Conservation (phyloP, 208 protist genomes). For the Acanthamoeba sp. region DNA sequence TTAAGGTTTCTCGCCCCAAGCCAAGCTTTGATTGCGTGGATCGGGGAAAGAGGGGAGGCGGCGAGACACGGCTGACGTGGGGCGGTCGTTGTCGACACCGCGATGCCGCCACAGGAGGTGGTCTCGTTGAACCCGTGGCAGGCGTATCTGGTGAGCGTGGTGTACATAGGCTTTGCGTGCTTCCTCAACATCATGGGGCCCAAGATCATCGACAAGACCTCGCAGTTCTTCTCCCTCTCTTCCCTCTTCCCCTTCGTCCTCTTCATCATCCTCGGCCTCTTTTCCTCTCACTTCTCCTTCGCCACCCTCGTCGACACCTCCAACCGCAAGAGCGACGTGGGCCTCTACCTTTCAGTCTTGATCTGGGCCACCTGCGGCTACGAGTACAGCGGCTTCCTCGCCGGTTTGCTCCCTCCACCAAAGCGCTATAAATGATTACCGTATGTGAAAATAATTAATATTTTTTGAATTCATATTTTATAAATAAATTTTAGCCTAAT, state of each 20-base stretch:
- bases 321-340: neutral
- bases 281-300: constrained; percentile 42
- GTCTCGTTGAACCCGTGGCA: constrained; percentile 11
- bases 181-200: constrained; percentile 43
- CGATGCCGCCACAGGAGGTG: neutral
- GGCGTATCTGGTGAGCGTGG: constrained; percentile 21
- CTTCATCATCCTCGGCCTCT: constrained; percentile 34
- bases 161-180: constrained; percentile 50
- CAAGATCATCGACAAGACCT: constrained; percentile 49
- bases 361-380: constrained; percentile 69
- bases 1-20: neutral
- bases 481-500: too few species aligned
- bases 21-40: too few species aligned
- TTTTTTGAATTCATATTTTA: too few species aligned
- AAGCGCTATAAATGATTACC: too few species aligned
- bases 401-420: neutral
- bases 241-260: constrained; percentile 60
- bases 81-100: too few species aligned
- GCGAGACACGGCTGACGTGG: too few species aligned
- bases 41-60: too few species aligned
- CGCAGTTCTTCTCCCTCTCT: constrained; percentile 24
- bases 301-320: neutral
- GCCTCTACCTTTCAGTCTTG: constrained; percentile 58
- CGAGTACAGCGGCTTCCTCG: constrained; percentile 65
- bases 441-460: too few species aligned